A percentile compares a stretch with the other conserved stretches of the same genome.
Evolutionary conservation across 768 basidiomycete species (phyloP).

Genomic region (Lentinula lateritia): DNA sequence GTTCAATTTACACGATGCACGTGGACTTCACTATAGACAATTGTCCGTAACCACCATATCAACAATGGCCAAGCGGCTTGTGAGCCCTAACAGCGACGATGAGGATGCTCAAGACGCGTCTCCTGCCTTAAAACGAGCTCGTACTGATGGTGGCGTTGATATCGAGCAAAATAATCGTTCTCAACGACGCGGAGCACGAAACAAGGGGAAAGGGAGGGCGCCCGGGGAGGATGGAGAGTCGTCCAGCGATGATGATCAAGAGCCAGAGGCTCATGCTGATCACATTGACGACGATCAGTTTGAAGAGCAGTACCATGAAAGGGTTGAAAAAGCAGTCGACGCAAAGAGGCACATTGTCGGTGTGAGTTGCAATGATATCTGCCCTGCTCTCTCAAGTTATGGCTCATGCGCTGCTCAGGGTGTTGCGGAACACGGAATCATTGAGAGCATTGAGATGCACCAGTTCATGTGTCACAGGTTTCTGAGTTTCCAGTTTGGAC

Average conservation of each 20-base stretch:
- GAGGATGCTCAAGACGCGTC: constrained; percentile 23
- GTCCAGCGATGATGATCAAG: constrained; percentile 12
- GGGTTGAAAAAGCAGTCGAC: constrained; percentile 49
- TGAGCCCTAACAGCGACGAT: constrained; percentile 36
- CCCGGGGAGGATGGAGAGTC: neutral
- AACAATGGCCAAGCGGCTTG: constrained; percentile 54
- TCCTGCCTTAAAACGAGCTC: constrained; percentile 37
- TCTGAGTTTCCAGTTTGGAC: constrained; percentile 79
- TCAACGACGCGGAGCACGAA: neutral
- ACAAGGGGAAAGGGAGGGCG: constrained; percentile 22
- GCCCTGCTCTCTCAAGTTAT: neutral
- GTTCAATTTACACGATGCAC: neutral
- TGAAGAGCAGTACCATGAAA: constrained; percentile 55
- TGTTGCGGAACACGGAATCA: constrained; percentile 82
- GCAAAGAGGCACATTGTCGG: constrained; percentile 40
- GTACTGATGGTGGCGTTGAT: constrained; percentile 20
- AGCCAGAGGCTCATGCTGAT: constrained; percentile 21
- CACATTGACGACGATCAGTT: constrained; percentile 63
- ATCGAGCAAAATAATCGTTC: neutral
- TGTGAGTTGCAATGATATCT: constrained; percentile 25
- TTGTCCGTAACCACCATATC: neutral
- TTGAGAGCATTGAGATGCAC: constrained; percentile 79
- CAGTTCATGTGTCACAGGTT: constrained; percentile 97
- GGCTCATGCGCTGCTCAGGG: constrained; percentile 37
- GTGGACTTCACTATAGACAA: neutral